Evolutionary conservation across 78 protist genomes (phyloP).

Genomic region (Creolimax fragrantissima): DNA sequence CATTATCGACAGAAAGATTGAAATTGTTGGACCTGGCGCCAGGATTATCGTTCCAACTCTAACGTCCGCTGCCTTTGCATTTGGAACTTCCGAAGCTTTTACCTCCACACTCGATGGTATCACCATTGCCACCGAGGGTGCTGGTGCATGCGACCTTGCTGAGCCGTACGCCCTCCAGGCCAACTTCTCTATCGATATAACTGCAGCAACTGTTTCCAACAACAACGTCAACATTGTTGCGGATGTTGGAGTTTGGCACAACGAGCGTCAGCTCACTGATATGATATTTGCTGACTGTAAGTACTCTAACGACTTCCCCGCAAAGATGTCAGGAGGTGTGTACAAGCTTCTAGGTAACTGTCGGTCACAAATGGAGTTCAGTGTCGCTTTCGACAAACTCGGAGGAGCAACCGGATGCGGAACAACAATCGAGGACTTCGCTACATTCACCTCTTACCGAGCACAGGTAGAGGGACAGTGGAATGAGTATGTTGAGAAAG

Average conservation of each 20-base stretch:
- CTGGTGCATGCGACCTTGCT: neutral
- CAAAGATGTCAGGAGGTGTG: conserved; percentile 3
- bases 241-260: neutral
- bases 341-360: neutral
- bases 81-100: neutral
- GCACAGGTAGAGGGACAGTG: neutral
- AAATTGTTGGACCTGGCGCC: neutral
- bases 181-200: neutral
- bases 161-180: conserved; percentile 6
- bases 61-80: neutral
- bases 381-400: neutral
- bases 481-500: neutral
- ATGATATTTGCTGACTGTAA: neutral
- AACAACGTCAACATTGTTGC: neutral
- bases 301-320: neutral
- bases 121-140: neutral
- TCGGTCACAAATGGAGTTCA: neutral
- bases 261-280: neutral
- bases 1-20: neutral
- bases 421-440: neutral
- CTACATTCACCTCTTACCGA: neutral
- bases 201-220: neutral
- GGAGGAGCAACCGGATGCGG: neutral
- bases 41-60: neutral
- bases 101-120: neutral